Base-by-base conservation (phyloP, 2,329 filamentous ascomycete genomes). In the Microsporum canis region DNA sequence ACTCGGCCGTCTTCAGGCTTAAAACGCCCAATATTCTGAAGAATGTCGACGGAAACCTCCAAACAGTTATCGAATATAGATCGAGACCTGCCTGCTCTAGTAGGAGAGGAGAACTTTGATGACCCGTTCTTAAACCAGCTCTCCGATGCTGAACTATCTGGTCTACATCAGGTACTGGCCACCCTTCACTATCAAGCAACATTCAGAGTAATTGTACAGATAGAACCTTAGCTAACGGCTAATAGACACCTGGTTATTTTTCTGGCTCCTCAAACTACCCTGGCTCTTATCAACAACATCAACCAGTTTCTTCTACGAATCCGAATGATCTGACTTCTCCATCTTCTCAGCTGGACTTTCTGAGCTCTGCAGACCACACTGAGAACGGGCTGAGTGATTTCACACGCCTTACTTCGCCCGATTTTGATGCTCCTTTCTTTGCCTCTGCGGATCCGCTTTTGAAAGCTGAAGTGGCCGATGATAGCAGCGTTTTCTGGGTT, bases 341-440 rank as follows among this genome's bases (percentile, higher is more conserved):
- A 6, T 55, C 64, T n/a, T 68, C 67, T 31, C 67, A 64, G 47
- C 65, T 61, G 10, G 67, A 68, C 33, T 72, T 73, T 56, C 59
- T 73, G 31, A 73, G 69, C 60, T 68, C 71, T 4, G 64, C 63
- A 14, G 71, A 70, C 12, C 66, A 68, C 45, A 65, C 66, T 47
- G 69, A 69, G 14, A 69, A 66, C 62, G 60, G 57, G 3, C 49
- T 57, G 3, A 61, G 60, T 33, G 62, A 63, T 41, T 47, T 61
- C 29, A 61, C 55, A 29, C 51, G 23, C 29, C 58, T 57, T 38
- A 57, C 59, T 14, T 63, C 62, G n/a, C 59, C 62, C 5, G 59
- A 38, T 5, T 36, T 55, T 6, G 62, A 63, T 12, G 29, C 39
- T 23, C 33, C 45, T 2, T 51, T 59, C 27, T 57, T 45, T 39